Base-by-base conservation (phyloP, 768 basidiomycete genomes). In the Rhodosporidiobolus sp. region DNA sequence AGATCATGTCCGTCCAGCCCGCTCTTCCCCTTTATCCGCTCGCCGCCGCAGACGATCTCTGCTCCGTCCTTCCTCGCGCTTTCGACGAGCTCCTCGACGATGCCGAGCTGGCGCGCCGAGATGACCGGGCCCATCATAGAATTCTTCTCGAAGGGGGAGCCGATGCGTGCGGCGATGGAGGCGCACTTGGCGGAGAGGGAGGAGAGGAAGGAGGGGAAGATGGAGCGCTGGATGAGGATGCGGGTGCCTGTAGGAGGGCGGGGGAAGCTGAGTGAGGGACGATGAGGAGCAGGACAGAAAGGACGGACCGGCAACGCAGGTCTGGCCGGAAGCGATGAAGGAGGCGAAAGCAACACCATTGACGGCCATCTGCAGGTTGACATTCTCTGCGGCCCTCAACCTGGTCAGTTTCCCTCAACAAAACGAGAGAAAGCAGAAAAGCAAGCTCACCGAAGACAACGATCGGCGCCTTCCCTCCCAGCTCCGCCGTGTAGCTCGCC, bases 341-440 rank as follows among this genome's bases (percentile, higher is more conserved):
- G 89, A 86, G 17, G 90, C 88, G 78, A 94, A 93, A 0, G 90
- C 88, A 11, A 86, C 86, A 26, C 92, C 92, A 73, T 93, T 92
- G 30, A 90, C 89, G 0, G 91, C 88, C n/a, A 86, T 85, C 30
- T 82, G 74, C 61, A 91, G 77, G 77, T 92, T 88, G 12, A 90
- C 88, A 78, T 94, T 90, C 61, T 88, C 72, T 73, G 63, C 5
- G n/a, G 35, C 19, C 6, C 46, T 35, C 22, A 8, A 60, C 5
- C 30, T 22, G 38, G 28, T 14, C 50, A n/a, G 7, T 63, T 12
- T 16, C 20, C 1, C 26, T 63, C 26, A 54, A 46, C n/a, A n/a
- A 2, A 38, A 52, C 4, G 43, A 28, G 45, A 46, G 24, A 45
- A 32, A 28, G 22, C 17, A 52, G 43, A 3, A 24, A 35, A 30